phyloP scores from a whole-genome alignment of 1,284 basidiomycete species.

The Pisolithus thermaeus region DNA sequence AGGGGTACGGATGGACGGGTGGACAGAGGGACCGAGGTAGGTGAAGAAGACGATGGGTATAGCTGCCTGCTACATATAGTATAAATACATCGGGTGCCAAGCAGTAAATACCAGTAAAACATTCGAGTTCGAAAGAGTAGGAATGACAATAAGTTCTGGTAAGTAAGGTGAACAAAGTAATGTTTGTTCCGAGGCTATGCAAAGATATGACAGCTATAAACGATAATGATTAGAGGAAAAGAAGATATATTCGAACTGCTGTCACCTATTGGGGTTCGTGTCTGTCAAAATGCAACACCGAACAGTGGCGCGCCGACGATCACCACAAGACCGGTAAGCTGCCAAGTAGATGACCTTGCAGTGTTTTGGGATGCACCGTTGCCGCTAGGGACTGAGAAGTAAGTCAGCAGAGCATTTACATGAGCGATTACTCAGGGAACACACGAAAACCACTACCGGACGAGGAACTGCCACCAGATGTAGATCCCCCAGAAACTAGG shows the following conservation, averaged over 20 bases:
- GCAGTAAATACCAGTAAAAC: too few species aligned
- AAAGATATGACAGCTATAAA: too few species aligned
- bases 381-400: not conserved
- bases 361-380: conserved; percentile 7
- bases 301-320: conserved; percentile 3
- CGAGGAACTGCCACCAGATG: not conserved
- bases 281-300: not conserved
- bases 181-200: too few species aligned
- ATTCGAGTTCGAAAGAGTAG: too few species aligned
- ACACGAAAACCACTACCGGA: not conserved
- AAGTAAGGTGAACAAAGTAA: too few species aligned
- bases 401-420: not conserved
- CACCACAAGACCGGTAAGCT: conserved; percentile 7
- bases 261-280: not conserved
- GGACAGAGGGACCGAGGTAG: too few species aligned
- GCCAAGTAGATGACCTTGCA: not conserved
- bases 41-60: too few species aligned
- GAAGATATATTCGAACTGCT: not conserved
- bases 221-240: not conserved
- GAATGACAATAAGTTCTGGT: too few species aligned
- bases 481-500: not conserved
- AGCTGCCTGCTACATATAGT: too few species aligned
- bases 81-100: too few species aligned
- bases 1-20: too few species aligned
- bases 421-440: not conserved